A percentile compares a stretch with the other conserved stretches of the same genome.
phyloP scores from a whole-genome alignment of 2,329 filamentous ascomycete species.

The Penicillium concentricum region DNA sequence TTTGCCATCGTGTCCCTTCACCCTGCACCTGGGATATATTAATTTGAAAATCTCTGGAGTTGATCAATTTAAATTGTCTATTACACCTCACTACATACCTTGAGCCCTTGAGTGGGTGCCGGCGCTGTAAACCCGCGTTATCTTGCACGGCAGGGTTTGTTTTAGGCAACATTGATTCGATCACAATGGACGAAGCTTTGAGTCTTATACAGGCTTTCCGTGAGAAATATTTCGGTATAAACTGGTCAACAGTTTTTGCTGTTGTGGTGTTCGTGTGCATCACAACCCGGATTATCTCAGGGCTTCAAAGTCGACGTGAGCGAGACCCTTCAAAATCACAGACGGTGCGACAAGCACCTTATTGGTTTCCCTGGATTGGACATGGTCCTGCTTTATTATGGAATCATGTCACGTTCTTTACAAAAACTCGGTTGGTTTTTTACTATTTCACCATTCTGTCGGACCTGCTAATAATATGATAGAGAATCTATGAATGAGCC shows the following conservation, averaged over 20 bases:
- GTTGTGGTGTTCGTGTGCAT: constrained; percentile 35
- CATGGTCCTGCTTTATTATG: constrained; percentile 53
- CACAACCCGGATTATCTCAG: constrained; percentile 40
- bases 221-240: constrained; percentile 21
- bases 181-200: constrained; percentile 21
- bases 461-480: constrained; percentile 17
- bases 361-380: constrained; percentile 60
- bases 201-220: constrained; percentile 20
- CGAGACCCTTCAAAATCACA: constrained; percentile 25
- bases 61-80: neutral
- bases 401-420: constrained; percentile 47
- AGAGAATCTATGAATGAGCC: constrained; percentile 39
- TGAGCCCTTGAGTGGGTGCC: neutral
- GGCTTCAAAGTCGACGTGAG: constrained; percentile 31
- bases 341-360: constrained; percentile 52
- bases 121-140: neutral
- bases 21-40: neutral
- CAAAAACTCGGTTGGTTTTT: constrained; percentile 39
- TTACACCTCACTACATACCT: too few species aligned
- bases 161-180: neutral
- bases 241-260: constrained; percentile 28
- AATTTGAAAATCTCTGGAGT: neutral
- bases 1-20: neutral
- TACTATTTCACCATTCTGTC: neutral
- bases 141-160: neutral